Evolutionary conservation across 768 basidiomycete genomes (phyloP), one percentile per base, ranked within the genome.

Genomic region (Cantharellus cinnabarinus): DNA sequence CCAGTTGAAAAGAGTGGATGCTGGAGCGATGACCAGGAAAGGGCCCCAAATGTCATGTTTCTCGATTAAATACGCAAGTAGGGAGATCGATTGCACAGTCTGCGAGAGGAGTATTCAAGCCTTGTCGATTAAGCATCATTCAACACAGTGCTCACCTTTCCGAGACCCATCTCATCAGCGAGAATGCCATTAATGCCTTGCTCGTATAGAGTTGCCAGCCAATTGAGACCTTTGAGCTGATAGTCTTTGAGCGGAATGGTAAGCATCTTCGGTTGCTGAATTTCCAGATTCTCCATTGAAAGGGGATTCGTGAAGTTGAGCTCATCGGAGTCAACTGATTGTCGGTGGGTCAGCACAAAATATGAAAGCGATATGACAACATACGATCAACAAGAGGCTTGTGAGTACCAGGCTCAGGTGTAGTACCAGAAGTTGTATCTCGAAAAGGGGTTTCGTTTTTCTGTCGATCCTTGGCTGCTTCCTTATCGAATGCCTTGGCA

Each of bases 181-280:
- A 99, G 77, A 65, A 99, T 99, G 54, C 95, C 95, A 67, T 99
- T 99, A 76, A 98, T 98, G 51, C 95, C 95, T 70, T 98, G 94
- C 68, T 98, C 95, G 66, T 98, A 99, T 29, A 99, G 74, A 14
- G 93, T 95, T 15, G 84, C 95, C 35, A 99, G 74, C 95, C 95
- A 99, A 63, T 95, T 98, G 41, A 99, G 76, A 62, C 95, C 95
- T 67, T 98, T 98, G 59, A 99, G 70, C 68, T 99, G 95, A 68
- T 98, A 99, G 69, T 99, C 95, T 70, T 99, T 99, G 58, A 99
- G 73, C 64, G 89, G 87, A 4, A 91, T 90, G 79, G 90, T 89
- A 62, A 99, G 75, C 87, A 98, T 94, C 70, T 81, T 81, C 4
- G 95, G 95, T 67, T 99, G 95, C 20, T 79, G 78, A 64, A 98